Percentiles rank a stretch among this genome's conserved stretches.
Conservation (phyloP, 2,329 filamentous ascomycete species). For the Incumbomyces delicatus region DNA sequence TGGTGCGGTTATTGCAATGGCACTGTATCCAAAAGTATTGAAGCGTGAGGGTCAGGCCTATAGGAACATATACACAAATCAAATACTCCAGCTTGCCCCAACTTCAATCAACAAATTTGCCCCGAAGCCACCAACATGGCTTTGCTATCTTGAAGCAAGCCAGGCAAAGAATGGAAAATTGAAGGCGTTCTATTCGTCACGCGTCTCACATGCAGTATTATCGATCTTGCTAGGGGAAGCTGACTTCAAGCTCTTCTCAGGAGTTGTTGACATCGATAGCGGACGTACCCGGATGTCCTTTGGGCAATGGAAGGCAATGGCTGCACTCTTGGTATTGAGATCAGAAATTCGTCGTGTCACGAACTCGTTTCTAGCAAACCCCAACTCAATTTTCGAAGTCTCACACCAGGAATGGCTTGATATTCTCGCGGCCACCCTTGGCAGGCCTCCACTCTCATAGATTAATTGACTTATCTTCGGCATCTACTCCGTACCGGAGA, state of each 20-base stretch:
- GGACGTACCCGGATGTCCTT: conserved; percentile 77
- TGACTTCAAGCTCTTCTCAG: conserved; percentile 81
- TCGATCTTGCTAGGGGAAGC: conserved; percentile 79
- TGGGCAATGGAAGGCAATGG: conserved; percentile 79
- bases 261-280: conserved; percentile 76
- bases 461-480: not conserved
- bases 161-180: conserved; percentile 70
- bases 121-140: conserved; percentile 52
- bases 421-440: not conserved
- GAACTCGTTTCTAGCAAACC: conserved; percentile 1
- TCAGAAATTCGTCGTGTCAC: conserved; percentile 10
- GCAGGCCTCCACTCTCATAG: conserved; percentile 2
- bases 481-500: too few species aligned
- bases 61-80: conserved; percentile 87
- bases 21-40: conserved; percentile 90
- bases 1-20: conserved; percentile 78
- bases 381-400: not conserved
- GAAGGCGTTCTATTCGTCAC: conserved; percentile 82
- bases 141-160: conserved; percentile 97
- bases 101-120: conserved; percentile 62
- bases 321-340: conserved; percentile 76
- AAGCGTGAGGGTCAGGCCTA: conserved; percentile 75
- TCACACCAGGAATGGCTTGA: conserved; percentile 4
- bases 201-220: conserved; percentile 71
- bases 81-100: conserved; percentile 76